These are phyloP conservation scores for Sistotremastrum niveocremeum DNA, from an alignment of 768 basidiomycete species.

Conservation along the genomic window DNA sequence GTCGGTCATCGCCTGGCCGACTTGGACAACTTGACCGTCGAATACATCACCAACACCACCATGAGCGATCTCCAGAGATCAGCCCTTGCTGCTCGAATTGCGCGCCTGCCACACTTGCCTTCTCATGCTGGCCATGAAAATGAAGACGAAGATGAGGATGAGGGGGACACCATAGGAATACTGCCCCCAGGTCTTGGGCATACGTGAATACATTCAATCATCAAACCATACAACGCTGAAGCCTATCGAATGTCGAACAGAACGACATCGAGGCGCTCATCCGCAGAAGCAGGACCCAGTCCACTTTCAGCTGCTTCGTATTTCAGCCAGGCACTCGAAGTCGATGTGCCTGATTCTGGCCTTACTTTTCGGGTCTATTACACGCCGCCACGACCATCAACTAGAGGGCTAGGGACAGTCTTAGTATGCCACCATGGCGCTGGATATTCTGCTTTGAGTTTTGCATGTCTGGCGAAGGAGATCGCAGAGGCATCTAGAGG, in stretches of 20 bases:
- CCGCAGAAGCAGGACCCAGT: conserved; percentile 47
- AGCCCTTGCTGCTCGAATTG: conserved; percentile 58
- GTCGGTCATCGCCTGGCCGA: too few relatives aligned
- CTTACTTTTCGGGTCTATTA: conserved; percentile 77
- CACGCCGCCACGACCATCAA: conserved; percentile 45
- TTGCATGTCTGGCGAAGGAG: conserved; percentile 83
- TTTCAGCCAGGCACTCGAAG: conserved; percentile 71
- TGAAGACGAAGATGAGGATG: conserved; percentile 40
- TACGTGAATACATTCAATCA: conserved; percentile 7
- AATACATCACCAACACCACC: background rate
- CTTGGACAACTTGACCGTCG: too few relatives aligned
- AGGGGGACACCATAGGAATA: conserved; percentile 41
- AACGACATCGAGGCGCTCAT: conserved; percentile 14
- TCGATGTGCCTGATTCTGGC: conserved; percentile 44
- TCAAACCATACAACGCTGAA: conserved; percentile 21
- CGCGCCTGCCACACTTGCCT: conserved; percentile 58
- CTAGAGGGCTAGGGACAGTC: conserved; percentile 38
- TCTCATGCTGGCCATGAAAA: conserved; percentile 20
- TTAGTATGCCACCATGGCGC: conserved; percentile 94
- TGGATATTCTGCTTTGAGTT: conserved; percentile 80
- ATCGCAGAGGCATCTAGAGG: conserved; percentile 44
- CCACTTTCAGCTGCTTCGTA: conserved; percentile 69
- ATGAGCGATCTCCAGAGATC: conserved; percentile 72
- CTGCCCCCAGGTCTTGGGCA: conserved; percentile 32
- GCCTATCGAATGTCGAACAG: conserved; percentile 11